Base-by-base conservation (phyloP, 2,329 filamentous ascomycete species). In the Ascochyta koolunga region DNA sequence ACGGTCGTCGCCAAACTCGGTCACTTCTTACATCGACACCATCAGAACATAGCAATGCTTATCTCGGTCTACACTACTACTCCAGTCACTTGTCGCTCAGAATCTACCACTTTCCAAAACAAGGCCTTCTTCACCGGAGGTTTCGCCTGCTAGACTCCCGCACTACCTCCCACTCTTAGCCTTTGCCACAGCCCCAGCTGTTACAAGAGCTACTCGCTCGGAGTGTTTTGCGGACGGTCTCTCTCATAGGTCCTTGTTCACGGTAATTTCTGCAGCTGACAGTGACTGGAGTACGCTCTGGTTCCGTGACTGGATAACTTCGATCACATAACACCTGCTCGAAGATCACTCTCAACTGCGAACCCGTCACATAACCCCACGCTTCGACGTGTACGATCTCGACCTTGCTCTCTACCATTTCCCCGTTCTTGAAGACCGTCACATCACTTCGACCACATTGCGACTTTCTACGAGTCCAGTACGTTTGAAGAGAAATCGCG, bases 21-120 rank as follows among this genome's bases (percentile, higher is more conserved):
- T 68, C 63, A 57, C 65, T 65, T 70, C 58, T 24, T 58, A 56
- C 56, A 63, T 66, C 65, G 51, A 59, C 64, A 54, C 46, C 39
- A 48, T 58, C 61, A 50, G 60, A 61, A 64, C 73, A 72, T 65
- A 65, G 51, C 46, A 19, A 77, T 76, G 74, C 62, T 65, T 67
- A 64, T 62, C 64, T 62, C 64, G 59, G 62, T 64, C 64, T 59
- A 63, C 59, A 50, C 53, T 57, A 61, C 60, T 65, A 67, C 74
- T 75, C 71, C 75, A 76, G 75, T 77, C 74, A 76, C 66, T 70
- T 68, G 74, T 75, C 74, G 69, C 74, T 73, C 75, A 74, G 72
- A 67, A 66, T 63, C 72, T 68, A 71, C 70, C 71, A 66, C 58
- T 66, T 64, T 62, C 59, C 62, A 62, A 69, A 73, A 71, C 74